phyloP scores from a whole-genome alignment of 192 early-diverging fungal species.

The Spinellus fusiger region DNA sequence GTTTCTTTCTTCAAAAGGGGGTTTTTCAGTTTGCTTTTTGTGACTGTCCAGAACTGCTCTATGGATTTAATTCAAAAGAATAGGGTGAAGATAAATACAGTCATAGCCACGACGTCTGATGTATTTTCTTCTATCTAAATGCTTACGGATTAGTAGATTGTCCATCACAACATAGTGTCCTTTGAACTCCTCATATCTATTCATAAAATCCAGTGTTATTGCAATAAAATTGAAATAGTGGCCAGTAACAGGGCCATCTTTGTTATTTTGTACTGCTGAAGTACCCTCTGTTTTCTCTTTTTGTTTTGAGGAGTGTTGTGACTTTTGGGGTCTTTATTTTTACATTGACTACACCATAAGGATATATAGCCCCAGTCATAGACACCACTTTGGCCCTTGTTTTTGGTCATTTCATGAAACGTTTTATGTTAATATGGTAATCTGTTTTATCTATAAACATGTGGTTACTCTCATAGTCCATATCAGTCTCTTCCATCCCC shows the following conservation, averaged over 20 bases:
- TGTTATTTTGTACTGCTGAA: not conserved
- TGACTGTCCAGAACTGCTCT: constrained; percentile 7
- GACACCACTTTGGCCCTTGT: not conserved
- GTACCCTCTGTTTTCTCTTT: not conserved
- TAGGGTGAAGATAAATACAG: constrained; percentile 8
- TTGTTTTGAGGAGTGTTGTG: not conserved
- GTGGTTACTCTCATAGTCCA: constrained; percentile 5
- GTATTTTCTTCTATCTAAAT: not conserved
- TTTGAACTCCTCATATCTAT: constrained; percentile 1
- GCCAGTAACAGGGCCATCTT: not conserved
- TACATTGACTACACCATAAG: constrained; percentile 1
- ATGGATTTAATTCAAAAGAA: constrained; percentile 9
- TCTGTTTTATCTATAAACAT: constrained; percentile 9
- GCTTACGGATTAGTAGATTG: not conserved
- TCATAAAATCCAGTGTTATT: not conserved
- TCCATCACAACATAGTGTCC: constrained; percentile 9
- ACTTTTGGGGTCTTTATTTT: not conserved
- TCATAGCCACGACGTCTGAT: not conserved
- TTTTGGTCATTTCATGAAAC: not conserved
- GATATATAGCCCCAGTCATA: constrained; percentile 7
- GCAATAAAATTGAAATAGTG: not conserved
- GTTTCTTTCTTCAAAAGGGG: not conserved
- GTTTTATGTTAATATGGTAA: constrained; percentile 11
- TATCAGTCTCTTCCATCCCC: not conserved
- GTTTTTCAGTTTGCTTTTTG: constrained; percentile 1